Percentiles rank a stretch among this genome's conserved stretches.
phyloP scores from a whole-genome alignment of 352 stramenopile species.

The Phytophthora pseudosyringae region DNA sequence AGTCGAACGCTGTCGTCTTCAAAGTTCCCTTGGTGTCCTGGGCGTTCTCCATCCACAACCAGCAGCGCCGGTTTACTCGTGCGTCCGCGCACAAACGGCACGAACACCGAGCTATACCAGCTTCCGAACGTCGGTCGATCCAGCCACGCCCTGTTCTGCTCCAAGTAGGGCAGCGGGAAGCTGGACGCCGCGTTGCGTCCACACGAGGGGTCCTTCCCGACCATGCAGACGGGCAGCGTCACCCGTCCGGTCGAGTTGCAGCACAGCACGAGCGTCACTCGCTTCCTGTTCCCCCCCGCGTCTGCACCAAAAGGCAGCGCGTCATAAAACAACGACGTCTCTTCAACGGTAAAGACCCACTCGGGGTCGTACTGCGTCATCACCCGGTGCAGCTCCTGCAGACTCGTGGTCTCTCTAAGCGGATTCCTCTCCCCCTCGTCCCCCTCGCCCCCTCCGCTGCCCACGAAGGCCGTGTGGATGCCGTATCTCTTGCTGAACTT shows the following conservation, averaged over 20 bases:
- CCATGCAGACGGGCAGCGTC: conserved; percentile 25
- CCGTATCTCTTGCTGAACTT: conserved; percentile 43
- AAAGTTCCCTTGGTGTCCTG: conserved; percentile 40
- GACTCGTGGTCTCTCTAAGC: conserved; percentile 16
- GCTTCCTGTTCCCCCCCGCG: background rate
- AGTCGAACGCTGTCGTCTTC: conserved; percentile 28
- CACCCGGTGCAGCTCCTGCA: conserved; percentile 26
- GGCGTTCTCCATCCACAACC: conserved; percentile 31
- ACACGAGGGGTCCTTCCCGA: conserved; percentile 19
- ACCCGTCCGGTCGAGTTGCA: conserved; percentile 36
- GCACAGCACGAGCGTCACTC: conserved; percentile 33
- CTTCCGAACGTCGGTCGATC: conserved; percentile 31
- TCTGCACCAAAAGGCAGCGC: conserved; percentile 24
- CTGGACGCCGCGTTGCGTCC: background rate
- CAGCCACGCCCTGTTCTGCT: conserved; percentile 38
- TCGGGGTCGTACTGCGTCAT: conserved; percentile 37
- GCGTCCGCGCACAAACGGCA: conserved; percentile 26
- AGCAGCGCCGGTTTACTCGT: conserved; percentile 33
- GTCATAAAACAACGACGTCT: conserved; percentile 37
- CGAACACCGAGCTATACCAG: conserved; percentile 38
- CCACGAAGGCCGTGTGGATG: conserved; percentile 26
- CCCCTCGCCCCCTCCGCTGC: background rate
- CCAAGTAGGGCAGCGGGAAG: conserved; percentile 27
- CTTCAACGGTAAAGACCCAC: conserved; percentile 41
- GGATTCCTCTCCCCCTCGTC: background rate